phyloP scores from a whole-genome alignment of 78 protist species.

The Speleostelium caveatum region DNA sequence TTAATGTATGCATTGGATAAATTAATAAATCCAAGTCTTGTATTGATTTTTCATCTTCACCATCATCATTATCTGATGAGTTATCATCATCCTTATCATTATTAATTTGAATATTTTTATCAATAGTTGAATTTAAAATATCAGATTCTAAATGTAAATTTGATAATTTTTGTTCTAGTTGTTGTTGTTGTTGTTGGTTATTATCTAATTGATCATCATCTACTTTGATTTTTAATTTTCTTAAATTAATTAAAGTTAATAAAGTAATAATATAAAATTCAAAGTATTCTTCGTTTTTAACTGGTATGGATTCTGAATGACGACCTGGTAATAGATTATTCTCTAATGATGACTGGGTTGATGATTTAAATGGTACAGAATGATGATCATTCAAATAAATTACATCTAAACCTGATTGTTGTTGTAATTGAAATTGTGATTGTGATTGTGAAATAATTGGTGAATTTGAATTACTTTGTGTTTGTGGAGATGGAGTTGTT shows the following conservation, averaged over 20 bases:
- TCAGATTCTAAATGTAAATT: not conserved
- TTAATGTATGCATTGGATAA: slow-evolving; percentile 31
- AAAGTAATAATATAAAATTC: slow-evolving; percentile 43
- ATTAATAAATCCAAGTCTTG: slow-evolving; percentile 33
- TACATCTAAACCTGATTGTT: too few species aligned
- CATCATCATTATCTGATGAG: not conserved
- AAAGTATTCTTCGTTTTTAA: slow-evolving; percentile 73
- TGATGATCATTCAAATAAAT: not conserved
- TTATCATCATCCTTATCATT: not conserved
- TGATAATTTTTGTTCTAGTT: not conserved
- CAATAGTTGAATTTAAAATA: not conserved
- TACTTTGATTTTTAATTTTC: not conserved
- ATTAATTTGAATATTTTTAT: not conserved
- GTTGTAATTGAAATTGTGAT: not conserved
- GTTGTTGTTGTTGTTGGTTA: slow-evolving; percentile 2
- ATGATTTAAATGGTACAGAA: too few species aligned
- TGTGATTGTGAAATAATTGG: not conserved
- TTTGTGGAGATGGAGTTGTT: not conserved
- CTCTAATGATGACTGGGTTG: not conserved
- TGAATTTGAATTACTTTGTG: not conserved
- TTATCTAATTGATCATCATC: too few species aligned
- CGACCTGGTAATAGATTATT: slow-evolving; percentile 33
- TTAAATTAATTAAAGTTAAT: slow-evolving; percentile 14
- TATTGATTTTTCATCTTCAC: not conserved
- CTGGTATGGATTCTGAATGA: slow-evolving; percentile 35